Percentiles rank a stretch among this genome's conserved stretches.
Evolutionary conservation across 495 filamentous ascomycete species (phyloP).

Genomic region (Bombardia bombarda): DNA sequence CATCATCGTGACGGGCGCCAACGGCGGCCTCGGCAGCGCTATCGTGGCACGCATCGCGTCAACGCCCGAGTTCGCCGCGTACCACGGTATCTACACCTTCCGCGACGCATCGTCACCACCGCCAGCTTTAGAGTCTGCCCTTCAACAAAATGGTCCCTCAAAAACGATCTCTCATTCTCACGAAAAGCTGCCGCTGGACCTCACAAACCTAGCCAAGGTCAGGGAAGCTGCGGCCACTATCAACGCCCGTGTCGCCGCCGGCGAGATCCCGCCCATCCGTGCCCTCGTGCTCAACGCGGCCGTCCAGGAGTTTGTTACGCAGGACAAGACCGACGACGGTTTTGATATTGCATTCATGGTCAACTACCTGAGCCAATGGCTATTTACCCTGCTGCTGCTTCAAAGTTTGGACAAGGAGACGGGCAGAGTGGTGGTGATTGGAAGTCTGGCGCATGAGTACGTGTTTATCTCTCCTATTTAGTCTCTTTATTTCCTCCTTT

Average conservation of each 20-base stretch:
- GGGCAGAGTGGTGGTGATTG: constrained; percentile 31
- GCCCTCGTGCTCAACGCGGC: constrained; percentile 37
- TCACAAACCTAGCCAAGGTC: constrained; percentile 6
- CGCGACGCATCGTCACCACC: constrained; percentile 22
- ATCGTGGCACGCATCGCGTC: constrained; percentile 37
- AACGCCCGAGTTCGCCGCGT: constrained; percentile 21
- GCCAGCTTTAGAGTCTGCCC: constrained; percentile 1
- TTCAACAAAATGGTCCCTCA: too few relatives aligned
- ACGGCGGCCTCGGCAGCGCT: constrained; percentile 33
- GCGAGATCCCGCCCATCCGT: constrained; percentile 29
- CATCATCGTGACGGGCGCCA: constrained; percentile 15
- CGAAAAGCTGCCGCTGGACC: constrained; percentile 9
- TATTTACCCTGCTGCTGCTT: constrained; percentile 30
- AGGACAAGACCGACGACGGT: constrained; percentile 21
- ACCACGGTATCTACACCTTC: constrained; percentile 30
- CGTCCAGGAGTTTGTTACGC: constrained; percentile 14
- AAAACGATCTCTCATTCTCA: constrained; percentile 8
- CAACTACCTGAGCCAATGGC: constrained; percentile 35
- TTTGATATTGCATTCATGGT: constrained; percentile 30
- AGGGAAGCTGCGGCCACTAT: constrained; percentile 7
- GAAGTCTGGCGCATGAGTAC: constrained; percentile 31
- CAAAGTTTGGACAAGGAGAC: constrained; percentile 26
- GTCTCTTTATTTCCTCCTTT: too few relatives aligned
- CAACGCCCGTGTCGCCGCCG: constrained; percentile 19
- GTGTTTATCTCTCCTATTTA: too few relatives aligned